Evolutionary conservation across 2,329 filamentous ascomycete genomes (phyloP).

Genomic region (Exserohilum turcica): DNA sequence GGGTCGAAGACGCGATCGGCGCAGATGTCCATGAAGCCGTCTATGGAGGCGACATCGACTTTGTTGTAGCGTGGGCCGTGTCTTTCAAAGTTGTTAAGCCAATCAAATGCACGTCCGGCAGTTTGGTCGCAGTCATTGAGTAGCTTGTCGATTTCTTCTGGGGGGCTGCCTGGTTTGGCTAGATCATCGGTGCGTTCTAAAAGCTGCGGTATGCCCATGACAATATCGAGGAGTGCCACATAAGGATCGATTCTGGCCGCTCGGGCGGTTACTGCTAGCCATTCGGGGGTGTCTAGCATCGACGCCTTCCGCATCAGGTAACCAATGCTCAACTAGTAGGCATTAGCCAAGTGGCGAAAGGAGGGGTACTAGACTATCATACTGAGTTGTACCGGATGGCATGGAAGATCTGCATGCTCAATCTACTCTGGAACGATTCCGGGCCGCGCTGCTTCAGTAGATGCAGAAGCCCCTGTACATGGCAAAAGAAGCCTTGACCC

Average conservation of each 20-base stretch:
- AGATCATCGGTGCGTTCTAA: slow-evolving; percentile 42
- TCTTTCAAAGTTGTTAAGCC: slow-evolving; percentile 40
- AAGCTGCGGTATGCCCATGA: slow-evolving; percentile 42
- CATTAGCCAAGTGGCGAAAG: slow-evolving; percentile 12
- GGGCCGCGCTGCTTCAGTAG: slow-evolving; percentile 42
- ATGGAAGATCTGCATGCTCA: slow-evolving; percentile 43
- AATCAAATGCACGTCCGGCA: slow-evolving; percentile 33
- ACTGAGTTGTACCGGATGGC: slow-evolving; percentile 46
- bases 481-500: slow-evolving; percentile 46
- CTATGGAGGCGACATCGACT: slow-evolving; percentile 30
- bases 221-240: slow-evolving; percentile 41
- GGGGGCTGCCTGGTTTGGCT: not conserved
- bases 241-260: slow-evolving; percentile 42
- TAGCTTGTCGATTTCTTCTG: slow-evolving; percentile 29
- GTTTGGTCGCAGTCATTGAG: slow-evolving; percentile 35
- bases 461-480: slow-evolving; percentile 44
- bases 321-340: slow-evolving; percentile 38
- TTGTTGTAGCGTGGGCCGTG: slow-evolving; percentile 38
- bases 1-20: slow-evolving; percentile 35
- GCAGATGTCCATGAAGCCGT: slow-evolving; percentile 36
- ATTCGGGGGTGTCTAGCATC: slow-evolving; percentile 41
- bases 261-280: slow-evolving; percentile 40
- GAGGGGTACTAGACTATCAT: not conserved
- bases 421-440: slow-evolving; percentile 33
- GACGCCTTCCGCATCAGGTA: slow-evolving; percentile 44